phyloP scores from a whole-genome alignment of 805 yeast species.

The Jamesozyma rosinii region DNA sequence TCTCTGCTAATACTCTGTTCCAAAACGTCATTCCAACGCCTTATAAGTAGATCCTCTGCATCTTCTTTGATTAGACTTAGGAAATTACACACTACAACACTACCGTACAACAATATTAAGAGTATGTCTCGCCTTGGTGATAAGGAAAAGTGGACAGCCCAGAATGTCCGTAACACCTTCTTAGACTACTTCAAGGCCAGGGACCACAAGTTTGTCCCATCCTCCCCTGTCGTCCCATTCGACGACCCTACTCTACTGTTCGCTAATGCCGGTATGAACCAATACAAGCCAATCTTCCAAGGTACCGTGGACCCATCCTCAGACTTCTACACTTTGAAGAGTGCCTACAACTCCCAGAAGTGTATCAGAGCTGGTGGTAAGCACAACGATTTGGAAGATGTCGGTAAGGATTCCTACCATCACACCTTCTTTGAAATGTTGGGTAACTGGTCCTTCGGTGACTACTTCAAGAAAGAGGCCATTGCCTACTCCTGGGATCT shows the following conservation, averaged over 20 bases:
- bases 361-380: slow-evolving; percentile 99
- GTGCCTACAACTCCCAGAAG: slow-evolving; percentile 93
- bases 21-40: slow-evolving; percentile 1
- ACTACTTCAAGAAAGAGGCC: slow-evolving; percentile 93
- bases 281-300: slow-evolving; percentile 91
- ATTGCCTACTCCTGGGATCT: slow-evolving; percentile 84
- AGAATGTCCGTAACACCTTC: slow-evolving; percentile 68
- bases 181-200: slow-evolving; percentile 64
- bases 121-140: slow-evolving; percentile 29
- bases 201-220: slow-evolving; percentile 76
- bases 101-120: not conserved
- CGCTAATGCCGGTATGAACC: slow-evolving; percentile 99
- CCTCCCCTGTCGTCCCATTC: slow-evolving; percentile 92
- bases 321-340: slow-evolving; percentile 70
- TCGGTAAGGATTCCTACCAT: slow-evolving; percentile 94
- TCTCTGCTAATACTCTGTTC: not conserved
- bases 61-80: slow-evolving; percentile 1
- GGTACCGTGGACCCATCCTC: slow-evolving; percentile 96
- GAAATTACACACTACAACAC: not conserved
- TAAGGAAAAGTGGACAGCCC: slow-evolving; percentile 41
- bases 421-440: slow-evolving; percentile 98
- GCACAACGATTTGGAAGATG: slow-evolving; percentile 96
- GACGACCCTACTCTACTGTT: slow-evolving; percentile 95
- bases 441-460: slow-evolving; percentile 99
- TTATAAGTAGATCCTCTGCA: not conserved